These are phyloP conservation scores for Colletotrichum tabaci DNA, from an alignment of 2,329 filamentous ascomycete species.

Conservation along the genomic window DNA sequence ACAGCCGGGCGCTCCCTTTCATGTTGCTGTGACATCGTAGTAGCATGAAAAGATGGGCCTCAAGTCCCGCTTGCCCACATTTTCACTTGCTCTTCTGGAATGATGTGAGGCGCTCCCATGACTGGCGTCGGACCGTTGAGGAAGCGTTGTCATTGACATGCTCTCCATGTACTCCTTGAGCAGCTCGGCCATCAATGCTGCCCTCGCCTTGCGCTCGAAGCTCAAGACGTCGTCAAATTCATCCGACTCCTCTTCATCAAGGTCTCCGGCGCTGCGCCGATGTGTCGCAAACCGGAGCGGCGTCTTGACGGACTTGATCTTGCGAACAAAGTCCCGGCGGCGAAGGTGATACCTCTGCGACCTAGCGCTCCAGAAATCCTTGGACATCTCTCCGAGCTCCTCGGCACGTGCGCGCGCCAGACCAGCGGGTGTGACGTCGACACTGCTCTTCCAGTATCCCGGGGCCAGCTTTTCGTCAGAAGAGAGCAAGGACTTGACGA, in stretches of 20 bases:
- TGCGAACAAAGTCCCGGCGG: conserved; percentile 57
- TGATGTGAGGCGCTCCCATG: not conserved
- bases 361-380: conserved; percentile 59
- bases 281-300: conserved; percentile 58
- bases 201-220: conserved; percentile 42
- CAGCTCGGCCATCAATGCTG: conserved; percentile 29
- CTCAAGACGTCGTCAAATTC: conserved; percentile 52
- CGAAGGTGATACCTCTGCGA: conserved; percentile 55
- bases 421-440: conserved; percentile 50
- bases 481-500: conserved; percentile 51
- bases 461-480: conserved; percentile 35
- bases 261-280: conserved; percentile 46
- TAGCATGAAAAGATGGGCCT: conserved; percentile 42
- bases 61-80: conserved; percentile 28
- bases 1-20: no score
- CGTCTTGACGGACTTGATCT: conserved; percentile 54
- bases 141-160: conserved; percentile 12
- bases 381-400: conserved; percentile 58
- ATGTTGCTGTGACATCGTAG: conserved; percentile 32
- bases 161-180: conserved; percentile 38
- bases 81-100: conserved; percentile 25
- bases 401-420: conserved; percentile 52
- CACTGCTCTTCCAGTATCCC: conserved; percentile 52
- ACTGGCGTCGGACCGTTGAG: not conserved
- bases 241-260: conserved; percentile 56